Evolutionary conservation across 192 early-diverging fungal genomes (phyloP).

Genomic region (Hyaloraphidium curvatum): DNA sequence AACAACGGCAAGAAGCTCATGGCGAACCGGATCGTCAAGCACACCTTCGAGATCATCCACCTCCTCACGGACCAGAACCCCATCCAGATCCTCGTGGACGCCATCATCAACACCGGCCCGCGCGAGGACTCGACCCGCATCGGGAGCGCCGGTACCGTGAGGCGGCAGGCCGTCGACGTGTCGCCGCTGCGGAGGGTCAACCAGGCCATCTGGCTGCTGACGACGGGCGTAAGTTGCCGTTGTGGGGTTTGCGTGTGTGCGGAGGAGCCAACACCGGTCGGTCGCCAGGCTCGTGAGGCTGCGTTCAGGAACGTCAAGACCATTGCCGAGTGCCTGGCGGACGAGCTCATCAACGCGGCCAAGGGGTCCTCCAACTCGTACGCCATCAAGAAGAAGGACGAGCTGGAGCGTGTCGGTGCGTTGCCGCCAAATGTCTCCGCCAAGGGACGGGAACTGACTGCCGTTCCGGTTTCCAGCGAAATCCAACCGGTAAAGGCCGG

Average conservation of each 20-base stretch:
- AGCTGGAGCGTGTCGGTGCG: constrained; percentile 76
- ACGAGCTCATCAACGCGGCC: constrained; percentile 98
- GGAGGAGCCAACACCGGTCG: neutral
- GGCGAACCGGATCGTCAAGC: constrained; percentile 96
- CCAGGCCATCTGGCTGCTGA: constrained; percentile 84
- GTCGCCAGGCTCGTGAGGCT: constrained; percentile 70
- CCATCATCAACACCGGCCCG: constrained; percentile 97
- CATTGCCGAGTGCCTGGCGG: constrained; percentile 97
- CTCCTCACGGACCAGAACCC: constrained; percentile 96
- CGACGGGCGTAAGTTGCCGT: constrained; percentile 55
- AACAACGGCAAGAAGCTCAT: constrained; percentile 99
- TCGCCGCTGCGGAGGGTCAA: constrained; percentile 95
- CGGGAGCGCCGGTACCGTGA: constrained; percentile 88
- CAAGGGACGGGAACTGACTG: no score
- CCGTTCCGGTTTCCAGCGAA: no score
- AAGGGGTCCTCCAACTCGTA: constrained; percentile 98
- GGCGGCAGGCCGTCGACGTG: constrained; percentile 99
- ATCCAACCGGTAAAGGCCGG: constrained; percentile 23
- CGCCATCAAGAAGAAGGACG: constrained; percentile 99
- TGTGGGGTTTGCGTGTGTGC: neutral
- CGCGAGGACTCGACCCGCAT: constrained; percentile 99
- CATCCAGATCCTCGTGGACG: constrained; percentile 93
- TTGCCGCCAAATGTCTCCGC: no score
- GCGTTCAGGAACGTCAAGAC: constrained; percentile 99
- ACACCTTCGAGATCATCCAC: constrained; percentile 98